Evolutionary conservation across 352 stramenopile species (phyloP).

Genomic region (Globisporangium abappressorium): DNA sequence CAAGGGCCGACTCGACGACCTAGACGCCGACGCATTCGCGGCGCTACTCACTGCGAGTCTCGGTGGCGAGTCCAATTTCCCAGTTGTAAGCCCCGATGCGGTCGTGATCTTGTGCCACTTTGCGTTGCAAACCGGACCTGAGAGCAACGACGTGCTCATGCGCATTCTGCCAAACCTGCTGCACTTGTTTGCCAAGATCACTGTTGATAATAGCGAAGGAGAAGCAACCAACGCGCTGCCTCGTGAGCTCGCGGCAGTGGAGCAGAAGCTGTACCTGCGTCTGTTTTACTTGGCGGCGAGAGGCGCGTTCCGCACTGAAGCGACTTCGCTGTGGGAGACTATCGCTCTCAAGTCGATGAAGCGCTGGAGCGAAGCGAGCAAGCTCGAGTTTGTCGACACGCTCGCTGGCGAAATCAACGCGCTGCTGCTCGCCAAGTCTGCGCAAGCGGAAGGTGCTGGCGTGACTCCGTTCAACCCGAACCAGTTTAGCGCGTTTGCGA

Average conservation of each 20-base stretch:
- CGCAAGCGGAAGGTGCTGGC: slow-evolving; percentile 1
- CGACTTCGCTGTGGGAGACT: slow-evolving; percentile 42
- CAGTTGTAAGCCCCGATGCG: slow-evolving; percentile 62
- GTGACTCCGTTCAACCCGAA: slow-evolving; percentile 41
- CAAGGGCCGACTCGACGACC: slow-evolving; percentile 66
- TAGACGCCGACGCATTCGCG: slow-evolving; percentile 48
- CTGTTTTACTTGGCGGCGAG: slow-evolving; percentile 61
- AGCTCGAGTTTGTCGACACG: slow-evolving; percentile 38
- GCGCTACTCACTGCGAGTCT: slow-evolving; percentile 53
- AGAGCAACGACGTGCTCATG: slow-evolving; percentile 46
- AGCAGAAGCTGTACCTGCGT: slow-evolving; percentile 49
- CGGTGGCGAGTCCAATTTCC: slow-evolving; percentile 34
- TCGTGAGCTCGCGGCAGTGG: slow-evolving; percentile 47
- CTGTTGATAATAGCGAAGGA: not conserved
- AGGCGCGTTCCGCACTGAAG: slow-evolving; percentile 49
- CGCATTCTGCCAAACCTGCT: slow-evolving; percentile 61
- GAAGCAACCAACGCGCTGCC: slow-evolving; percentile 23
- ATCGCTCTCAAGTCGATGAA: slow-evolving; percentile 34
- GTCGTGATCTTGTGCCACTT: slow-evolving; percentile 76
- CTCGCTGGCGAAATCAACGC: slow-evolving; percentile 54
- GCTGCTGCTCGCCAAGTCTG: slow-evolving; percentile 34
- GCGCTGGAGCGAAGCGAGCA: slow-evolving; percentile 37
- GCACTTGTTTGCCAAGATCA: slow-evolving; percentile 51
- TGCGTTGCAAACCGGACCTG: slow-evolving; percentile 36
- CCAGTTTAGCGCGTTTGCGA: slow-evolving; percentile 45